Percentiles rank a stretch among this genome's conserved stretches.
These are phyloP conservation scores for Ophiocordyceps robertsii DNA, from an alignment of 2,329 filamentous ascomycete species.

Conservation along the genomic window DNA sequence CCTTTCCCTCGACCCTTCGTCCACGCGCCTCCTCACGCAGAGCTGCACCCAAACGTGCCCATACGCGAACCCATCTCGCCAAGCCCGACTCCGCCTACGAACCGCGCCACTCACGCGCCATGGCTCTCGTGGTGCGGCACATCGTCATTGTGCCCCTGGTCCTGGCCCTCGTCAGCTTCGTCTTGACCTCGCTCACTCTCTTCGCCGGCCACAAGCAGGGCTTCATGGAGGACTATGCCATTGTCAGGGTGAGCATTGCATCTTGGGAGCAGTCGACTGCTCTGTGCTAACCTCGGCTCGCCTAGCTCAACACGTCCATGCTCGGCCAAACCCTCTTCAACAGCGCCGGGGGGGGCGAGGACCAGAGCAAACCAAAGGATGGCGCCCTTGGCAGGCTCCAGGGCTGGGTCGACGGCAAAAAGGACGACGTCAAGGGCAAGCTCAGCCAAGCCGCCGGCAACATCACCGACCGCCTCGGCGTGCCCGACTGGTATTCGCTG, in stretches of 20 bases:
- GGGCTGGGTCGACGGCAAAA: slow-evolving; percentile 16
- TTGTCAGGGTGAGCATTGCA: slow-evolving; percentile 19
- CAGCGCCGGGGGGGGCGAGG: slow-evolving; percentile 8
- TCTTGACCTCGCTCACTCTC: slow-evolving; percentile 24
- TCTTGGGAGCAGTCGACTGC: no score
- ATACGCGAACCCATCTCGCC: neutral
- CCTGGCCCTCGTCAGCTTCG: slow-evolving; percentile 22
- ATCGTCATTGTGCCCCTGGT: slow-evolving; percentile 21
- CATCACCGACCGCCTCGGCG: slow-evolving; percentile 27
- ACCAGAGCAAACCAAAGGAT: slow-evolving; percentile 8
- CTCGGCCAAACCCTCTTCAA: slow-evolving; percentile 21
- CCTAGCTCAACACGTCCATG: slow-evolving; percentile 24
- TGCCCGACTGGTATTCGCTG: slow-evolving; percentile 37
- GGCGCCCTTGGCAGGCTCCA: slow-evolving; percentile 15
- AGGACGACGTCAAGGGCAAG: slow-evolving; percentile 20
- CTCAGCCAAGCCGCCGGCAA: slow-evolving; percentile 26
- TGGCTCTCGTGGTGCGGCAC: slow-evolving; percentile 10
- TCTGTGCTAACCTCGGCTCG: neutral
- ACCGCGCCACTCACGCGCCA: slow-evolving; percentile 2
- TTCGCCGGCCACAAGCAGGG: slow-evolving; percentile 26
- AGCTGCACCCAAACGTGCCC: no score
- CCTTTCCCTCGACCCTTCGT: no score
- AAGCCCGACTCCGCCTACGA: neutral
- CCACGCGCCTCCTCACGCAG: no score
- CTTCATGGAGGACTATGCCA: slow-evolving; percentile 29